Percentiles rank a stretch among this genome's conserved stretches.
Conservation (phyloP, 768 basidiomycete species). For the Amanita phalloides region DNA sequence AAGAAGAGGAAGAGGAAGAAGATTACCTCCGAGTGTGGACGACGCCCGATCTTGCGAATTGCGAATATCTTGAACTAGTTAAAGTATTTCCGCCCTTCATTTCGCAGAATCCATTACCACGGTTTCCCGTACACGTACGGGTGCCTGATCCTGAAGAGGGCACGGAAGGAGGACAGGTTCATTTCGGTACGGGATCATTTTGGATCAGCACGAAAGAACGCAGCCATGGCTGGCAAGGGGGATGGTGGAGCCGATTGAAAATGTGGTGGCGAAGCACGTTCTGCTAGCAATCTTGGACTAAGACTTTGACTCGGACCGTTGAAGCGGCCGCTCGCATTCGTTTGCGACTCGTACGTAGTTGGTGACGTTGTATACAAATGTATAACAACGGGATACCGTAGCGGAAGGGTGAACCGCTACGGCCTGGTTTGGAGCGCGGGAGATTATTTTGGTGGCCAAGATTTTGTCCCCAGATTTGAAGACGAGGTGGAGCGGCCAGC, state of each 20-base stretch:
- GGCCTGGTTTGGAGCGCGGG: neutral
- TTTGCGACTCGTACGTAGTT: neutral
- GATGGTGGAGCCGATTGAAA: slow-evolving; percentile 71
- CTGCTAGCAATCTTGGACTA: slow-evolving; percentile 32
- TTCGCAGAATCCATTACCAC: slow-evolving; percentile 55
- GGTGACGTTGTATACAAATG: slow-evolving; percentile 3
- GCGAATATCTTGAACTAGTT: slow-evolving; percentile 59
- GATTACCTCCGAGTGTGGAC: slow-evolving; percentile 68
- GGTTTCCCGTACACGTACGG: slow-evolving; percentile 44
- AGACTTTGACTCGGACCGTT: neutral
- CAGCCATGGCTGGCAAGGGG: slow-evolving; percentile 57
- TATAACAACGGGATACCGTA: slow-evolving; percentile 2
- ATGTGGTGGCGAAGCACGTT: slow-evolving; percentile 75
- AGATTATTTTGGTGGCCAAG: neutral
- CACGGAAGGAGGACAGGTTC: slow-evolving; percentile 44
- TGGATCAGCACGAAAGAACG: slow-evolving; percentile 61
- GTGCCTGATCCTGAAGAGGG: slow-evolving; percentile 62
- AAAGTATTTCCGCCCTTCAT: slow-evolving; percentile 73
- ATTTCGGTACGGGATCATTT: slow-evolving; percentile 77
- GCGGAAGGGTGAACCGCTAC: neutral
- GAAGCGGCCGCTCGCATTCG: neutral
- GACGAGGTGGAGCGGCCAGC: too few species aligned
- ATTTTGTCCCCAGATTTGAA: too few species aligned
- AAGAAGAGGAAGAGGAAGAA: slow-evolving; percentile 15
- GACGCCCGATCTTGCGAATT: slow-evolving; percentile 67